Conservation (phyloP, 2,329 filamentous ascomycete species). For the Apiospora rasikravindrae region DNA sequence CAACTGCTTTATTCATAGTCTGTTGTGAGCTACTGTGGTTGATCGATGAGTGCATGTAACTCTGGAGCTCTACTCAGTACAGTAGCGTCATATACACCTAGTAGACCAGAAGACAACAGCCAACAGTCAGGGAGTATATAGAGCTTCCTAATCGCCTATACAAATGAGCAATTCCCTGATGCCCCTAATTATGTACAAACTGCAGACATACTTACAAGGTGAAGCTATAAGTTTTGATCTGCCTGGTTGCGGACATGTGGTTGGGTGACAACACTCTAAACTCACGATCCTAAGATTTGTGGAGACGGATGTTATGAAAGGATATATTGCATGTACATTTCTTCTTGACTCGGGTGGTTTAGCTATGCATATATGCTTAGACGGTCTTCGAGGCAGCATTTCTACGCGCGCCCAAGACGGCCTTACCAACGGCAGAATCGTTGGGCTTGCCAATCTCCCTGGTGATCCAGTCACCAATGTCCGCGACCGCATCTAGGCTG, state of each 20-base stretch:
- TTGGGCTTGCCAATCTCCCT: slow-evolving; percentile 52
- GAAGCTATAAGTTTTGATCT: too few relatives aligned
- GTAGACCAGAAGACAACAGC: not conserved
- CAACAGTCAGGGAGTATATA: not conserved
- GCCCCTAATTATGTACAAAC: not conserved
- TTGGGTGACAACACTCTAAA: not conserved
- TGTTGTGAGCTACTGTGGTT: not conserved
- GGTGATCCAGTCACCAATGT: slow-evolving; percentile 65
- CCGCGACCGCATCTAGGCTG: slow-evolving; percentile 56
- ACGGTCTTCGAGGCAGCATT: not conserved
- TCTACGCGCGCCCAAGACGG: slow-evolving; percentile 37
- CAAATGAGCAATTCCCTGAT: not conserved
- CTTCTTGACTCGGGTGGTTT: not conserved
- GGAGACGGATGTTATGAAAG: not conserved
- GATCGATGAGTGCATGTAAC: not conserved
- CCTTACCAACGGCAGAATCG: slow-evolving; percentile 41
- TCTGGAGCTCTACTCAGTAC: not conserved
- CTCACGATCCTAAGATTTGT: not conserved
- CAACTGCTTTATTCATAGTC: not conserved
- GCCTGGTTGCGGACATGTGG: too few relatives aligned
- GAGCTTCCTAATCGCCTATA: not conserved
- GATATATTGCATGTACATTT: not conserved
- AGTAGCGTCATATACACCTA: not conserved
- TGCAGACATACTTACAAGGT: not conserved
- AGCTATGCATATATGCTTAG: not conserved